A percentile compares a stretch with the other conserved stretches of the same genome.
These are phyloP conservation scores for Clavispora phyllophila DNA, from an alignment of 805 yeast species.

Conservation along the genomic window DNA sequence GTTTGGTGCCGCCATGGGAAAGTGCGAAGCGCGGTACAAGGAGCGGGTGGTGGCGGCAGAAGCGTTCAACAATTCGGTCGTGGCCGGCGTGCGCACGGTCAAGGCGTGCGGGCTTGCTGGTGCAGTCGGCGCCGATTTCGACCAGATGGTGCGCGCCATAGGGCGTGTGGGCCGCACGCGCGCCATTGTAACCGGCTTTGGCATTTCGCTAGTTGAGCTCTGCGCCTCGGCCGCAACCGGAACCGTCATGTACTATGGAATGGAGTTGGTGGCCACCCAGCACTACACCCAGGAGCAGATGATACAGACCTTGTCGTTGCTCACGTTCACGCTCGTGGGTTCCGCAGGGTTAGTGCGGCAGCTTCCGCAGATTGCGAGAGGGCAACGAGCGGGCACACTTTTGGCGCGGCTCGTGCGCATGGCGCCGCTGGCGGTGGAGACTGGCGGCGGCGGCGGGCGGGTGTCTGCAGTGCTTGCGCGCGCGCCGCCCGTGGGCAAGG, in stretches of 20 bases:
- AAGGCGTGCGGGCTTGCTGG: constrained; percentile 48
- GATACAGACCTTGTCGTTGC: constrained; percentile 64
- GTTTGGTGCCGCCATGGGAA: constrained; percentile 49
- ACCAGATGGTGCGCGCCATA: constrained; percentile 24
- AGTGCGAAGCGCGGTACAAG: constrained; percentile 58
- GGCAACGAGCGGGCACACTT: constrained; percentile 63
- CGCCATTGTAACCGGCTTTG: constrained; percentile 60
- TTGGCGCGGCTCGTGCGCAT: constrained; percentile 39
- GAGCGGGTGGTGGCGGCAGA: constrained; percentile 51
- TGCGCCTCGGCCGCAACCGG: constrained; percentile 62
- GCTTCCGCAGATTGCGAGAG: constrained; percentile 77
- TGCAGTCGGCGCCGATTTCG: constrained; percentile 41
- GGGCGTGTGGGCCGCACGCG: constrained; percentile 42
- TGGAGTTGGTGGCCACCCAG: constrained; percentile 56
- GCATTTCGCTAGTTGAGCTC: constrained; percentile 53
- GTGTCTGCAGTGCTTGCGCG: constrained; percentile 18
- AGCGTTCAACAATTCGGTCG: constrained; percentile 45
- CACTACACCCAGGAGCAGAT: constrained; percentile 55
- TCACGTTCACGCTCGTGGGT: constrained; percentile 67
- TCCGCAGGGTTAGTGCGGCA: constrained; percentile 55
- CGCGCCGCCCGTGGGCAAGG: neutral
- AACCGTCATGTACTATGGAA: constrained; percentile 72
- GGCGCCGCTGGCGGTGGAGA: constrained; percentile 32
- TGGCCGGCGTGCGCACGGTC: constrained; percentile 60
- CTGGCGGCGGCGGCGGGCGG: constrained; percentile 21